A percentile compares a stretch with the other conserved stretches of the same genome.
Evolutionary conservation across 495 filamentous ascomycete genomes (phyloP).

Genomic region (Penicillium cinerascens): DNA sequence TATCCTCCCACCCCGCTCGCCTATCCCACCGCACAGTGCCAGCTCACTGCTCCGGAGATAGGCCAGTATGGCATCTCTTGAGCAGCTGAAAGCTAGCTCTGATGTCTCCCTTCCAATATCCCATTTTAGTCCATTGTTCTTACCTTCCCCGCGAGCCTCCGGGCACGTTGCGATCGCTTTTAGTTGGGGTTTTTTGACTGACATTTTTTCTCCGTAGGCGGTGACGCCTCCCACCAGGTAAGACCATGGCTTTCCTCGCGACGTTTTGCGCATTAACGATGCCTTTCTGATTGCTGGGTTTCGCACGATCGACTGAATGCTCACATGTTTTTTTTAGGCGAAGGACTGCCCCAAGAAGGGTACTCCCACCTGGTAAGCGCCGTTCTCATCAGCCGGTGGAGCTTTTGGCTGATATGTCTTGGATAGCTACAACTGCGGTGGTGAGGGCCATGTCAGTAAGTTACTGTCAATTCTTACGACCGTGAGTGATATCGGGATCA

Average conservation of each 20-base stretch:
- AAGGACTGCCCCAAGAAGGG: constrained; percentile 95
- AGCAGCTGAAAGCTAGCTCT: neutral
- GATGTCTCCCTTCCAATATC: neutral
- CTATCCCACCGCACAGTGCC: constrained; percentile 14
- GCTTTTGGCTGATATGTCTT: constrained; percentile 22
- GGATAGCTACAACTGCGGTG: constrained; percentile 72
- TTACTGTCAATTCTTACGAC: constrained; percentile 6
- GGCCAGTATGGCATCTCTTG: neutral
- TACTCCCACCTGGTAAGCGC: constrained; percentile 79
- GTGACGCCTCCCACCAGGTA: constrained; percentile 72
- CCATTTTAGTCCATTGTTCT: neutral
- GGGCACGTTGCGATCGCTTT: neutral
- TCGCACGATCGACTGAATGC: neutral
- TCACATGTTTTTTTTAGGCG: constrained; percentile 47
- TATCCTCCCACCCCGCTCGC: constrained; percentile 2
- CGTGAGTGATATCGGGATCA: neutral
- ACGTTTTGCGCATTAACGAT: neutral
- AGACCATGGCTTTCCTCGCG: constrained; percentile 14
- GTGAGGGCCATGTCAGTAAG: constrained; percentile 89
- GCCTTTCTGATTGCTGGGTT: neutral
- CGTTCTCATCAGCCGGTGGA: constrained; percentile 5
- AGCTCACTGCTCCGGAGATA: constrained; percentile 1
- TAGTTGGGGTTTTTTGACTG: constrained; percentile 17
- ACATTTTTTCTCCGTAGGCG: constrained; percentile 50
- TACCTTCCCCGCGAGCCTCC: neutral